Evolutionary conservation across 2,329 filamentous ascomycete species (phyloP).

Genomic region (Curvularia sp.): DNA sequence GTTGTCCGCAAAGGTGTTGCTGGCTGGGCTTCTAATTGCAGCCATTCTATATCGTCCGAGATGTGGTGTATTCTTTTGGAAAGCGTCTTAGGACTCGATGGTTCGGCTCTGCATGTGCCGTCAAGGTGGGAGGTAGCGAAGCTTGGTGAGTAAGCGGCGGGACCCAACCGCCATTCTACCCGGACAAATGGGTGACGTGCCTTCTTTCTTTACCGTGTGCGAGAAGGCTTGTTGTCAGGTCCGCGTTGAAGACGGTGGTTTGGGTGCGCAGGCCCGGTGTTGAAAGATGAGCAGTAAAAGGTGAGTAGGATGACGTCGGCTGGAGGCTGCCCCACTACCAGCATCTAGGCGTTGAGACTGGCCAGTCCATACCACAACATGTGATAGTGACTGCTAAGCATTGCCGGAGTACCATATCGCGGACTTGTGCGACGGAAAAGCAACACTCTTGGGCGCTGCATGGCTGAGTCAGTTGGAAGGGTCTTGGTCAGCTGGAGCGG

Average conservation of each 20-base stretch:
- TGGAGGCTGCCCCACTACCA: background rate
- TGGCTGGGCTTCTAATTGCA: constrained; percentile 9
- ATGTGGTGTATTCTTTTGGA: constrained; percentile 4
- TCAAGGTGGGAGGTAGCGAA: constrained; percentile 22
- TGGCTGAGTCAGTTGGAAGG: background rate
- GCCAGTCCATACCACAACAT: background rate
- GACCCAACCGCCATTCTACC: constrained; percentile 27
- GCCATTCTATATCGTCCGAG: constrained; percentile 13
- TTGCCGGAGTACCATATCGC: background rate
- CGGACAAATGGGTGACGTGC: background rate
- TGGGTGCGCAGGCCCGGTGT: background rate
- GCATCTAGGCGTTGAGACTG: background rate
- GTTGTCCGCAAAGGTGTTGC: constrained; percentile 9
- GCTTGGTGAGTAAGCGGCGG: constrained; percentile 25
- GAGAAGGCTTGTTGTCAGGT: background rate
- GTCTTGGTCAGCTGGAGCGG: constrained; percentile 21
- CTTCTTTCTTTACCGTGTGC: background rate
- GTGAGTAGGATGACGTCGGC: constrained; percentile 10
- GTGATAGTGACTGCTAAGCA: background rate
- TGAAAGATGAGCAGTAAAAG: background rate
- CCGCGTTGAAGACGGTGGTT: background rate
- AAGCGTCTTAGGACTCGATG: background rate
- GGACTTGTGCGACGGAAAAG: background rate
- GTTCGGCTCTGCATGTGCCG: constrained; percentile 1
- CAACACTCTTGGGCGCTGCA: background rate